A percentile compares a stretch with the other conserved stretches of the same genome.
phyloP scores from a whole-genome alignment of 139 green algal species.

The Chlamydomonas eustigma region DNA sequence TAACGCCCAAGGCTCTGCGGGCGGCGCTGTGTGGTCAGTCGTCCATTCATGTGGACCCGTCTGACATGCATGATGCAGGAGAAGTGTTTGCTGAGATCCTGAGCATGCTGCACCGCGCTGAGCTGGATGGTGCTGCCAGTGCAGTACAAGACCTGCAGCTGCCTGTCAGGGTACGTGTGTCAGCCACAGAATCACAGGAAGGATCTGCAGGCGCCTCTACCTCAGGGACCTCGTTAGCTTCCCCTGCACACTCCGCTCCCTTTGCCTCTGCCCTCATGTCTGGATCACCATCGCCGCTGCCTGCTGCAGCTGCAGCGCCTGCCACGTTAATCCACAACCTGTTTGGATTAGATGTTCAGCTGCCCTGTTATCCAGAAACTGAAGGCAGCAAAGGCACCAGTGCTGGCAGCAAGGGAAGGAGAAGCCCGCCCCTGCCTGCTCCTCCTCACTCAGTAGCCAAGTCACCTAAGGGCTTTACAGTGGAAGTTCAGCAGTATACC shows the following conservation, averaged over 20 bases:
- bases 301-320: neutral
- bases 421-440: neutral
- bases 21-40: conserved; percentile 53
- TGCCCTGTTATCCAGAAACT: conserved; percentile 22
- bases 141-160: conserved; percentile 46
- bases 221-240: neutral
- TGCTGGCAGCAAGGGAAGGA: neutral
- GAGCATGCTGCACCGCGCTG: conserved; percentile 55
- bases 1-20: conserved; percentile 59
- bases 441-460: neutral
- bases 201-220: neutral
- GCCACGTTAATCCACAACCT: conserved; percentile 39
- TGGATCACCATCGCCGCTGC: neutral
- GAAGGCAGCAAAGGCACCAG: conserved; percentile 2
- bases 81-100: conserved; percentile 78
- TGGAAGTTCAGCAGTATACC: conserved; percentile 62
- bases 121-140: conserved; percentile 20
- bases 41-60: conserved; percentile 41
- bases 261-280: neutral
- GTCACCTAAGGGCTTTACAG: neutral
- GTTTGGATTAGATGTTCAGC: conserved; percentile 66
- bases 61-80: conserved; percentile 78
- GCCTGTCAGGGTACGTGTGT: conserved; percentile 36
- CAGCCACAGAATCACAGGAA: neutral
- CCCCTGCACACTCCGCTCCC: neutral